Evolutionary conservation across 1,284 basidiomycete species (phyloP), one percentile per base, ranked within the genome.

Genomic region (Farysia itapuensis): DNA sequence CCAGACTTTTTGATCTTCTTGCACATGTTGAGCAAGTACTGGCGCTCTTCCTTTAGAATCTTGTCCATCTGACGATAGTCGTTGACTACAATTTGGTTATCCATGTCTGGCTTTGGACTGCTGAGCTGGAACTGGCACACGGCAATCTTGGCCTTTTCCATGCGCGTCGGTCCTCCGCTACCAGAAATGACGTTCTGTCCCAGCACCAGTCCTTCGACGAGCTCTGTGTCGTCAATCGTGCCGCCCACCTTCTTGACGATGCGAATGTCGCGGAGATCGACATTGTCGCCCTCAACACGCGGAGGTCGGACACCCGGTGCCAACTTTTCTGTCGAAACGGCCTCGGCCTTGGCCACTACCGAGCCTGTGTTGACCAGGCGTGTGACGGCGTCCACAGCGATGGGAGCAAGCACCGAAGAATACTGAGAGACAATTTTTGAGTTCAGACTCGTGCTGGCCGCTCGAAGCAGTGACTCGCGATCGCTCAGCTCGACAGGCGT

Each of bases 21-120:
- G 85, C 91, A 95, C 60, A 98, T 85, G 79, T 95, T 97, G 72
- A 98, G 85, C 57, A 99, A 84, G 78, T 99, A 98, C 79, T 95
- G 90, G 35, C 94, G 88, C 66, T 94, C 94, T 79, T 99, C 95
- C 79, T 99, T 98, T 78, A 99, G 87, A 59, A 98, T 94, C 79
- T 96, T 97, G 83, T 98, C 95, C 94, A 99, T 98, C 79, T 98
- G 95, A 28, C 95, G 86, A 81, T 99, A 99, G 80, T 98, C 94
- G 72, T 96, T 98, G 69, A 98, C 96, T 33, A 98, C 88, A 35
- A 99, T 93, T 26, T 95, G 96, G 81, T 98, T 98, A 80, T 99
- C 95, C 95, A 99, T 98, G 76, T 98, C 95, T 7, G 95, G 95
- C 80, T 99, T 99, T 16, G 95, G 95, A 38, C 91, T 90, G 68